Base-by-base conservation (phyloP, 768 basidiomycete species). In the Serendipita indica region DNA sequence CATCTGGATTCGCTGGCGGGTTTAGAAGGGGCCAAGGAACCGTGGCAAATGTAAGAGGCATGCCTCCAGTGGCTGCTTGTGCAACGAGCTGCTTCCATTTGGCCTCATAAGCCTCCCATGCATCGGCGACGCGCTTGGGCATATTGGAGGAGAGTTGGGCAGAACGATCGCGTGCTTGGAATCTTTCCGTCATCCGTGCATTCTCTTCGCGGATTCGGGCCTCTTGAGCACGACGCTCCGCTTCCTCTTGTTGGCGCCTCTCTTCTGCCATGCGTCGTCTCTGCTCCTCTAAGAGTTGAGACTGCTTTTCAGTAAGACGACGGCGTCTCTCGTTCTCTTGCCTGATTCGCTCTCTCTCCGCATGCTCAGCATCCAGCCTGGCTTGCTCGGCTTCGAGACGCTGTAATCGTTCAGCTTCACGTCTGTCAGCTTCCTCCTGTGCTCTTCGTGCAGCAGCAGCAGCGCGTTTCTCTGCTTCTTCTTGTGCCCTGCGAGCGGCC, bases 381-480 rank as follows among this genome's bases (percentile, higher is more conserved):
- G 77, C 43, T 65, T 67, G 33, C 67, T 72, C 3, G 84, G 81
- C 43, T 72, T 69, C 66, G 71, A 72, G 81, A 74, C 1, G 86
- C 85, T 86, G 87, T 33, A 71, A 73, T 60, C 86, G 70, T 58
- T 33, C 28, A 73, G 72, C 39, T 68, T 68, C 60, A 67, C 35
- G 12, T 63, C 65, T 39, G 69, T 66, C 54, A 73, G 65, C 58
- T 71, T 74, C 52, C 69, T 69, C 84, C 85, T 86, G 56, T 77
- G 77, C 37, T 72, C 72, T 35, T 84, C 83, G 65, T 87, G 84
- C 37, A 69, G 71, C 43, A 80, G 80, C 64, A 80, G 81, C 3
- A 82, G 63, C 61, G 74, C 73, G 30, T 73, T 64, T 35, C 82
- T 69, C 3, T 84, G 80, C 57, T 84, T 80, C 62, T 76, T 79